These are phyloP conservation scores for Fonsecaea erecta DNA, from an alignment of 2,329 filamentous ascomycete genomes.

Conservation along the genomic window DNA sequence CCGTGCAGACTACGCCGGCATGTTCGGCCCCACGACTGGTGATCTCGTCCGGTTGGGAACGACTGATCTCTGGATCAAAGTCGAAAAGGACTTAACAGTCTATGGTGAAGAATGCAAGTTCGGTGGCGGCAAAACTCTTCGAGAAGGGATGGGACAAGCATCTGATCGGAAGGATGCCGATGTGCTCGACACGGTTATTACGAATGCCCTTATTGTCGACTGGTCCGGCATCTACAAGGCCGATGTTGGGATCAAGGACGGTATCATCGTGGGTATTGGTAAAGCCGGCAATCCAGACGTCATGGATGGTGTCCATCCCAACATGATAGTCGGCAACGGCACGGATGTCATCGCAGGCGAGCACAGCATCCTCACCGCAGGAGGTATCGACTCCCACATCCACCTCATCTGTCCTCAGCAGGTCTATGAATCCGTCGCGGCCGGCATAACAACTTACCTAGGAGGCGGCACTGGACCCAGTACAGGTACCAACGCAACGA, in stretches of 20 bases:
- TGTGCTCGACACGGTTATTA: constrained; percentile 81
- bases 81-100: constrained; percentile 81
- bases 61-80: constrained; percentile 87
- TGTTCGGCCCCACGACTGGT: constrained; percentile 92
- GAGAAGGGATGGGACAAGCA: constrained; percentile 95
- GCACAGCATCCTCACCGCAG: constrained; percentile 86
- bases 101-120: constrained; percentile 97
- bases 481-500: constrained; percentile 88
- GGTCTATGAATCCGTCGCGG: constrained; percentile 77
- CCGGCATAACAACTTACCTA: constrained; percentile 87
- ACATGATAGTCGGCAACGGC: constrained; percentile 81
- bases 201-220: constrained; percentile 88
- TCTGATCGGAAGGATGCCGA: constrained; percentile 73
- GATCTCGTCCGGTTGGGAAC: constrained; percentile 80
- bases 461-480: constrained; percentile 93
- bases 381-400: constrained; percentile 87
- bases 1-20: constrained; percentile 75
- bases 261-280: constrained; percentile 83
- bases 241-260: constrained; percentile 90
- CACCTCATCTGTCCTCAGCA: constrained; percentile 97
- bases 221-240: constrained; percentile 95
- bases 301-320: constrained; percentile 81
- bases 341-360: constrained; percentile 93
- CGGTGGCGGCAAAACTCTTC: constrained; percentile 88
- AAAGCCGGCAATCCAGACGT: constrained; percentile 97